Percentiles rank a stretch among this genome's conserved stretches.
Conservation (phyloP, 1,139 yeast species). For the Saccharomyces hybrid region DNA sequence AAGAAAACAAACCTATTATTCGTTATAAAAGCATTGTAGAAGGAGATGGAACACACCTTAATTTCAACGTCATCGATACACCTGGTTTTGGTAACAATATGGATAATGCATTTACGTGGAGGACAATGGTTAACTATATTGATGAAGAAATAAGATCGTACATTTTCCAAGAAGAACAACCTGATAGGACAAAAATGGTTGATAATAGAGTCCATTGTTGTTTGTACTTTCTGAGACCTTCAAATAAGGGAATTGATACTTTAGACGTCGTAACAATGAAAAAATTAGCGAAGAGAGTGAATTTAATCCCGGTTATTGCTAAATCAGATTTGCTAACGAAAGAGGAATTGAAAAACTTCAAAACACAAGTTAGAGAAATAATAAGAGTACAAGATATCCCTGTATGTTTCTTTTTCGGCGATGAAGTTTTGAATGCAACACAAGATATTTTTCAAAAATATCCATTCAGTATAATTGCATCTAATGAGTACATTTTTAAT, state of each 20-base stretch:
- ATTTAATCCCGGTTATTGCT: constrained; percentile 68
- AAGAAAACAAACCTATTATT: constrained; percentile 11
- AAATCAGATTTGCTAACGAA: constrained; percentile 63
- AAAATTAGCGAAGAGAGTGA: constrained; percentile 55
- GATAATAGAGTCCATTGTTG: constrained; percentile 74
- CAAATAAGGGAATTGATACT: constrained; percentile 45
- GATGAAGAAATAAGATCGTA: constrained; percentile 54
- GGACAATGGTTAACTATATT: constrained; percentile 48
- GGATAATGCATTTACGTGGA: constrained; percentile 53
- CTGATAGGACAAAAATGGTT: constrained; percentile 40
- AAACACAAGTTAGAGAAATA: constrained; percentile 38
- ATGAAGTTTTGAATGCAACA: constrained; percentile 27
- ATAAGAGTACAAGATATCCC: constrained; percentile 45
- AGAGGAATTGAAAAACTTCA: constrained; percentile 36
- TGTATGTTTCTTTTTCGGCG: constrained; percentile 48
- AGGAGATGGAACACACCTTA: constrained; percentile 47
- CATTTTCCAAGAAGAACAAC: constrained; percentile 67
- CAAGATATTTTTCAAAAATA: constrained; percentile 28
- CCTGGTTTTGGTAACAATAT: constrained; percentile 77
- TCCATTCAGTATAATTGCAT: constrained; percentile 59
- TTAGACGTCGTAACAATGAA: constrained; percentile 66
- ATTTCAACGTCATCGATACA: constrained; percentile 54
- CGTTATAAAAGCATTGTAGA: constrained; percentile 38
- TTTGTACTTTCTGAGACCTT: constrained; percentile 60
- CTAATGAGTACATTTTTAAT: constrained; percentile 34